phyloP scores from a whole-genome alignment of 495 filamentous ascomycete genomes.

The Lasiosphaeriaceae sp. region DNA sequence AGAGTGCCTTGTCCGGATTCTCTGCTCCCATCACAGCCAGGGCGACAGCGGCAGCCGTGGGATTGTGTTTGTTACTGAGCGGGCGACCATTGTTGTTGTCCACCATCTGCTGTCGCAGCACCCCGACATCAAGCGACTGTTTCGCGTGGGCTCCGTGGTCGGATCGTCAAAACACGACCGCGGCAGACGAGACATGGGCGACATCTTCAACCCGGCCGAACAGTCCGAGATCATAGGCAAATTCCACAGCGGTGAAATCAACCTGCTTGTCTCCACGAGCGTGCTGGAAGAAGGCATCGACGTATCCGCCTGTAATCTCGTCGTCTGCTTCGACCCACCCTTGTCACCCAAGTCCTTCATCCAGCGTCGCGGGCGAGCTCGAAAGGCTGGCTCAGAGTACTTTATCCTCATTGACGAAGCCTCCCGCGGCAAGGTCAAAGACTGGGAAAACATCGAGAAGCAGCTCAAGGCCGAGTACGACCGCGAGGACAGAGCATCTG shows the following conservation, averaged over 20 bases:
- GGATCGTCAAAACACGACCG: conserved; percentile 51
- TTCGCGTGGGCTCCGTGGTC: conserved; percentile 54
- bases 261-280: conserved; percentile 65
- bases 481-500: conserved; percentile 48
- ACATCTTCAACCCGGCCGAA: conserved; percentile 53
- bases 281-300: conserved; percentile 78
- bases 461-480: conserved; percentile 61
- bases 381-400: conserved; percentile 60
- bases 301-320: conserved; percentile 64
- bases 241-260: conserved; percentile 57
- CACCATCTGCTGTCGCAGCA: conserved; percentile 53
- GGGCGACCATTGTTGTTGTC: conserved; percentile 58
- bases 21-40: conserved; percentile 5
- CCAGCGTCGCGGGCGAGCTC: conserved; percentile 67
- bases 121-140: conserved; percentile 44
- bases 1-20: not conserved
- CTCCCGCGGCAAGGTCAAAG: conserved; percentile 23
- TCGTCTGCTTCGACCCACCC: conserved; percentile 67
- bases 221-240: conserved; percentile 49
- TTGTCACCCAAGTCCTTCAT: conserved; percentile 68
- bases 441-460: conserved; percentile 56
- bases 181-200: conserved; percentile 47
- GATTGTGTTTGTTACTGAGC: conserved; percentile 63
- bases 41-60: conserved; percentile 45
- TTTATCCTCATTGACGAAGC: conserved; percentile 47